These are phyloP conservation scores for Rauvolfia tetraphylla DNA, from an alignment of 257 asterid species.

Conservation along the genomic window DNA sequence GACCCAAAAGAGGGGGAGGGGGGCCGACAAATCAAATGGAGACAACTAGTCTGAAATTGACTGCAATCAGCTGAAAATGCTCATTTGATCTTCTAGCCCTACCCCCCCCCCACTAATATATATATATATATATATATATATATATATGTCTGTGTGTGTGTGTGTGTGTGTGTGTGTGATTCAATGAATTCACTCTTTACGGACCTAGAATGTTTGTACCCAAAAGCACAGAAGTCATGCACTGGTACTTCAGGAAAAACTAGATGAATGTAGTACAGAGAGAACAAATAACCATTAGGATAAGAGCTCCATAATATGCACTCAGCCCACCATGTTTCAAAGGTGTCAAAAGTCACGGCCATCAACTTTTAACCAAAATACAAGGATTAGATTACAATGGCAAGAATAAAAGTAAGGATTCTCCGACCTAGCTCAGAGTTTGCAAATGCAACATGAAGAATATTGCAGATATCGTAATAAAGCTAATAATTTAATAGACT, in stretches of 20 bases:
- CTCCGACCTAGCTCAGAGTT: background rate
- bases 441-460: background rate
- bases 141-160: too few species aligned
- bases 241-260: background rate
- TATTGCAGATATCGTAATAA: background rate
- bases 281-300: background rate
- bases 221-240: background rate
- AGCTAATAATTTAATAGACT: background rate
- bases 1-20: background rate
- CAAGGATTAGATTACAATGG: background rate
- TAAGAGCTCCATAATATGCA: too few species aligned
- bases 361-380: background rate
- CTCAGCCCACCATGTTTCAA: background rate
- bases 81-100: background rate
- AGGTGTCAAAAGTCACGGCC: background rate
- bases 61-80: background rate
- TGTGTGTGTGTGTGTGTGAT: too few species aligned
- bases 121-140: too few species aligned
- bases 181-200: too few species aligned
- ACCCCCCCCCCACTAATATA: too few species aligned
- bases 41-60: background rate
- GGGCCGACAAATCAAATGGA: background rate
- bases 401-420: background rate
- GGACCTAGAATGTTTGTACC: background rate
- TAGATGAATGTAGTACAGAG: background rate